Percentiles rank a stretch among this genome's conserved stretches.
Evolutionary conservation across 768 basidiomycete genomes (phyloP).

Genomic region (Auriscalpium orientale): DNA sequence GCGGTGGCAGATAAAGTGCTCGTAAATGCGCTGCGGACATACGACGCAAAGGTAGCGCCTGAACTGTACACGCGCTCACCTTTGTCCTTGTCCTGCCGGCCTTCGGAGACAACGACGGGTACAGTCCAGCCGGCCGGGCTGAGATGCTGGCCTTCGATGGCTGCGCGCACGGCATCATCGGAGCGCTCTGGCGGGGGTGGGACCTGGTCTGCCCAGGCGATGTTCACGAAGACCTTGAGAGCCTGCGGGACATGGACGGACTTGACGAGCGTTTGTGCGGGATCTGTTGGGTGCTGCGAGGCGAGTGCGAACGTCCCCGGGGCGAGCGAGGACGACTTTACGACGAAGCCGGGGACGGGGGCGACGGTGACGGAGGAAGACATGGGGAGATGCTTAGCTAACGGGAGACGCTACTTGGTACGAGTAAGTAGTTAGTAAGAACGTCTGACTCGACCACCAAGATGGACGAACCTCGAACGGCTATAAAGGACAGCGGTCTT

Average conservation of each 20-base stretch:
- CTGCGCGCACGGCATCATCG: constrained; percentile 50
- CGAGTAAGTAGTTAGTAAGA: too few relatives aligned
- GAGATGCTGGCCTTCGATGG: constrained; percentile 40
- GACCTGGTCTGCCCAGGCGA: constrained; percentile 61
- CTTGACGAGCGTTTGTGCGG: constrained; percentile 5
- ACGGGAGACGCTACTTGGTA: background rate
- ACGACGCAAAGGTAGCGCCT: too few relatives aligned
- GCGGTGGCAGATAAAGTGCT: too few relatives aligned
- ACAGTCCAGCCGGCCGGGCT: constrained; percentile 48
- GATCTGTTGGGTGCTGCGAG: constrained; percentile 24
- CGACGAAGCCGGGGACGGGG: constrained; percentile 63
- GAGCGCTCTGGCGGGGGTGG: constrained; percentile 60
- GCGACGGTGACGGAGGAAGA: constrained; percentile 2
- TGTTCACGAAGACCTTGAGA: constrained; percentile 66
- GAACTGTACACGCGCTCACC: constrained; percentile 30
- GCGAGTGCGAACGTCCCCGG: constrained; percentile 27
- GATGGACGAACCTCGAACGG: too few relatives aligned
- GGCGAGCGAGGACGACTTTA: constrained; percentile 48
- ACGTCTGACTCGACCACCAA: too few relatives aligned
- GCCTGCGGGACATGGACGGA: constrained; percentile 34
- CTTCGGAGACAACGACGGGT: constrained; percentile 65
- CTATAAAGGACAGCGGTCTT: too few relatives aligned
- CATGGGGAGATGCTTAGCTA: background rate
- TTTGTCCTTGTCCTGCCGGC: constrained; percentile 60
- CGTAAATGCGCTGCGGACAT: too few relatives aligned